phyloP scores from a whole-genome alignment of 2,329 filamentous ascomycete species.

The Pyrenophora graminea region DNA sequence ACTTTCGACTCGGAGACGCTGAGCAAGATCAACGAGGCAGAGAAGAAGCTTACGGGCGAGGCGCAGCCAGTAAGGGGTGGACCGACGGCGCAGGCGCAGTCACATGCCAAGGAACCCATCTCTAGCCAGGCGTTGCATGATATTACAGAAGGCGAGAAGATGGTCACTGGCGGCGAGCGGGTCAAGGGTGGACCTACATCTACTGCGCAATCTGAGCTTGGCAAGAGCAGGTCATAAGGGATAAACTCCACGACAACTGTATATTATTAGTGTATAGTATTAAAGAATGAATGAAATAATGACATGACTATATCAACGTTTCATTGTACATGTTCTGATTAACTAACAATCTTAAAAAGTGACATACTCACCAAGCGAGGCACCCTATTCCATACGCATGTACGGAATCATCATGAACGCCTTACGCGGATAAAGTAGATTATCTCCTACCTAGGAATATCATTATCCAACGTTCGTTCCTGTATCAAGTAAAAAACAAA shows the following conservation, averaged over 20 bases:
- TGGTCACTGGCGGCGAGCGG: constrained; percentile 38
- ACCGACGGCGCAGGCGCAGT: constrained; percentile 37
- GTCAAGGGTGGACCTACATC: constrained; percentile 38
- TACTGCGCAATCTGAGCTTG: constrained; percentile 40
- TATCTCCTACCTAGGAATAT: background rate
- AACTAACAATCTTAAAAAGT: no score
- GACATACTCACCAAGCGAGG: no score
- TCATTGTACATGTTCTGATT: no score
- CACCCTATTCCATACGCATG: no score
- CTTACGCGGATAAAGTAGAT: no score
- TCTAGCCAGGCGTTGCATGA: constrained; percentile 37
- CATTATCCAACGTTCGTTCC: background rate
- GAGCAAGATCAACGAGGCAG: constrained; percentile 36
- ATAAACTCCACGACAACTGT: no score
- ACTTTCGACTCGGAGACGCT: constrained; percentile 33
- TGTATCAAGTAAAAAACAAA: background rate
- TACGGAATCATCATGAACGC: no score
- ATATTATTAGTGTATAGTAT: background rate
- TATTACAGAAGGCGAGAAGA: constrained; percentile 42
- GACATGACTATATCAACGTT: no score
- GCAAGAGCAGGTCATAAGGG: constrained; percentile 27
- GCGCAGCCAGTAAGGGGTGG: constrained; percentile 26
- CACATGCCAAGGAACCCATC: constrained; percentile 35
- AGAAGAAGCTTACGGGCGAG: constrained; percentile 34
- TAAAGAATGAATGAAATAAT: background rate